Percentiles rank a stretch among this genome's conserved stretches.
Evolutionary conservation across 116 monocot species (phyloP).

Genomic region (Posidonia oceanica): DNA sequence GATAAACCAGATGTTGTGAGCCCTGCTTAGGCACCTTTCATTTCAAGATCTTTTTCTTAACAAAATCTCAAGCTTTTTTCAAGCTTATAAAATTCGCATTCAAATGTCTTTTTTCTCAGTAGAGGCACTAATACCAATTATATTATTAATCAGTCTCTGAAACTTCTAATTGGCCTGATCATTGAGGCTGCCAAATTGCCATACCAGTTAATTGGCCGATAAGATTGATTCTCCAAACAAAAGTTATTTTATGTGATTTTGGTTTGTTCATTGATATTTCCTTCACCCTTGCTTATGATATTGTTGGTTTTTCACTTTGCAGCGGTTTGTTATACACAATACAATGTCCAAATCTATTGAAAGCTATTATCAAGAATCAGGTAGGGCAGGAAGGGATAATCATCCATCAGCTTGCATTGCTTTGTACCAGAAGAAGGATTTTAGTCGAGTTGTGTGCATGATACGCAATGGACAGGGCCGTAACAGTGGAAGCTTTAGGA

Average conservation of each 20-base stretch:
- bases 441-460: conserved; percentile 97
- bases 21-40: conserved; percentile 2
- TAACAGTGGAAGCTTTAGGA: conserved; percentile 63
- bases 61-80: not conserved
- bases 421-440: conserved; percentile 95
- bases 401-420: conserved; percentile 60
- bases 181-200: no score
- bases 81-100: not conserved
- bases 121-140: no score
- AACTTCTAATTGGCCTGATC: no score
- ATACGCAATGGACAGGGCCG: conserved; percentile 44
- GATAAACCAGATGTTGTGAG: conserved; percentile 95
- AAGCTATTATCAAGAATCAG: conserved; percentile 99
- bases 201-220: no score
- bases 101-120: no score
- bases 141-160: no score
- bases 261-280: not conserved
- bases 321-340: conserved; percentile 92
- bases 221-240: no score
- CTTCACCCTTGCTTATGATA: not conserved
- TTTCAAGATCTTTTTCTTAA: not conserved
- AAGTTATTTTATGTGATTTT: no score
- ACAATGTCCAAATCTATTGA: conserved; percentile 94
- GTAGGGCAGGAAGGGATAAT: conserved; percentile 89
- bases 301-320: conserved; percentile 2